Evolutionary conservation across 495 filamentous ascomycete genomes (phyloP), one percentile per base, ranked within the genome.

Genomic region (Xylaria telfairii): DNA sequence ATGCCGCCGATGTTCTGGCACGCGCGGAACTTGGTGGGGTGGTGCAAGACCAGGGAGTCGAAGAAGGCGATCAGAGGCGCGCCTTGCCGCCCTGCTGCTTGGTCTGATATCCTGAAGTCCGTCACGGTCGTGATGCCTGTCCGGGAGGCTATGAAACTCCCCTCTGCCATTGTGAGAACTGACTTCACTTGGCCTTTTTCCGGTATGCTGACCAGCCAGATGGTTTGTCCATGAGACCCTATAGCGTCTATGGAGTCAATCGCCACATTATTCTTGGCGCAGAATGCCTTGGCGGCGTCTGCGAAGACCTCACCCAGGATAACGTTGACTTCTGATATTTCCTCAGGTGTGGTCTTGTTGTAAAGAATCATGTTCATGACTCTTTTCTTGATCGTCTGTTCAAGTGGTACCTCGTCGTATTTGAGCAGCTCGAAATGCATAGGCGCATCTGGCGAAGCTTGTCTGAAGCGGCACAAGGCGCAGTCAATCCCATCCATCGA

Each of bases 1-100:
- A 89, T 89, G 9, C 87, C 86, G 65, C 87, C 86, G 70, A 89
- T 88, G 73, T 90, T 90, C 76, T 89, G 87, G 72, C 86, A 89
- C 12, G 83, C 83, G 56, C 86, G 84, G 4, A 85, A 70, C 73
- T 87, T 88, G 15, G 82, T 87, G 8, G 86, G 87, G 65, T 89
- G 86, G 59, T 87, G 85, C 28, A 89, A 79, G 17, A 89, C 70
- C 10, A 89, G 73, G 1, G 83, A 83, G 63, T 89, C 85, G 67
- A 85, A 82, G 72, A 85, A 83, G 39, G 82, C 83, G 71, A 85
- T 81, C 28, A 84, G 77, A n/a, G 83, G 83, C 9, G 83, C 83
- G 30, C 83, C 83, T 76, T 85, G 83, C 32, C 83, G 75, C 7
- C 83, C 82, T 41, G 79, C 81, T 30, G 82, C 79, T 72, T 84